A percentile compares a stretch with the other conserved stretches of the same genome.
phyloP scores from a whole-genome alignment of 768 basidiomycete species.

The Kwoniella europaea region DNA sequence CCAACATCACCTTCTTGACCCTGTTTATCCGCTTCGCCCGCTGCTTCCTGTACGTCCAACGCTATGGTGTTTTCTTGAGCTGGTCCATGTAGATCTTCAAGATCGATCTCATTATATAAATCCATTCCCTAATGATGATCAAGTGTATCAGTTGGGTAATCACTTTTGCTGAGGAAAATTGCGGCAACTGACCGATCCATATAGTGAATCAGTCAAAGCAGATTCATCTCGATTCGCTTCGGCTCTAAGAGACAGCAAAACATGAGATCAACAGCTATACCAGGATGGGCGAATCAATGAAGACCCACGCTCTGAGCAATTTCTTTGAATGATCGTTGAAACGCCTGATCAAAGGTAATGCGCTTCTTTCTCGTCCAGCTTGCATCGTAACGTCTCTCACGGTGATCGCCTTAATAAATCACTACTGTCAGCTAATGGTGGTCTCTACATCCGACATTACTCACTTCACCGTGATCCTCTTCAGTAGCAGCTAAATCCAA shows the following conservation, averaged over 20 bases:
- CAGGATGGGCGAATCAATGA: too few species aligned
- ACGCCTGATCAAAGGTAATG: conserved; percentile 88
- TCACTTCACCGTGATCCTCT: conserved; percentile 88
- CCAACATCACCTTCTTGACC: conserved; percentile 36
- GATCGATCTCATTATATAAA: conserved; percentile 69
- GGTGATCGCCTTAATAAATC: conserved; percentile 73
- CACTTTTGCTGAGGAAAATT: neutral
- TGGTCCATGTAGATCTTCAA: conserved; percentile 80
- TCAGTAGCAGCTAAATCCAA: conserved; percentile 84
- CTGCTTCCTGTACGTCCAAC: conserved; percentile 84
- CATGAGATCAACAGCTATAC: too few species aligned
- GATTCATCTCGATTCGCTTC: conserved; percentile 19
- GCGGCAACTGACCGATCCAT: conserved; percentile 4
- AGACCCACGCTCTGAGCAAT: conserved; percentile 63
- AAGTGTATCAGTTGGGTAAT: neutral
- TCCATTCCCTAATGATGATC: conserved; percentile 30
- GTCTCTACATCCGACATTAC: neutral
- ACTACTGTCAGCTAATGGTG: neutral
- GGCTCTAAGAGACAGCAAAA: conserved; percentile 1
- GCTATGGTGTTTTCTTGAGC: conserved; percentile 71
- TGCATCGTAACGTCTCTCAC: conserved; percentile 93
- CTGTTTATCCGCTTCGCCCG: conserved; percentile 61
- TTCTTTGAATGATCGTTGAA: conserved; percentile 98
- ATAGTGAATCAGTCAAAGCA: conserved; percentile 11
- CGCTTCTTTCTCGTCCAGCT: conserved; percentile 82